Conservation (phyloP, 176 grass and related monocot genomes). For the Musa troglodytarum region DNA sequence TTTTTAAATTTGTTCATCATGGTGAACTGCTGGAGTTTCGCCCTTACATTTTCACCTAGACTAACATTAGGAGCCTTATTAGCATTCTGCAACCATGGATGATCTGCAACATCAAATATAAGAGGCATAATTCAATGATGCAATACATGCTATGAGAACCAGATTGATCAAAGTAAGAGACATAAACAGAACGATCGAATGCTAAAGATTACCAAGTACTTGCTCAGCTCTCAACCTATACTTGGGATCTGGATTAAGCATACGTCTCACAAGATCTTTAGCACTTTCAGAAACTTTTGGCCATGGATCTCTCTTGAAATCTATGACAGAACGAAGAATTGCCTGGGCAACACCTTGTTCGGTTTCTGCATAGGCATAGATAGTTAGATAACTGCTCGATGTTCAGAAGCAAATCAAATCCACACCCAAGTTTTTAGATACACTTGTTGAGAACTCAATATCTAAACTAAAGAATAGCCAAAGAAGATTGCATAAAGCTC, state of each 20-base stretch:
- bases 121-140: not conserved
- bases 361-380: not conserved
- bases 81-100: conserved; percentile 10
- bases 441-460: no score
- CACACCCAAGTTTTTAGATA: not conserved
- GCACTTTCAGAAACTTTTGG: conserved; percentile 11
- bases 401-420: not conserved
- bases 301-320: conserved; percentile 12
- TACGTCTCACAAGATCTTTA: conserved; percentile 4
- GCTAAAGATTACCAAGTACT: conserved; percentile 1
- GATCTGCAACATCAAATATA: conserved; percentile 2
- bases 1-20: conserved; percentile 15
- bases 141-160: not conserved
- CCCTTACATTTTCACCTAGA: conserved; percentile 3
- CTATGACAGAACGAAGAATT: not conserved
- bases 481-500: not conserved
- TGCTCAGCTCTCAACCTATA: conserved; percentile 3
- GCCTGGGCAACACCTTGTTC: conserved; percentile 14
- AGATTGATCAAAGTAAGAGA: not conserved
- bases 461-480: not conserved
- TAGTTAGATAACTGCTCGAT: not conserved
- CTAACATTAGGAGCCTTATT: conserved; percentile 7
- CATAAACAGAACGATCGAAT: not conserved
- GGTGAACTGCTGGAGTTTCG: conserved; percentile 7
- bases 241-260: not conserved